Evolutionary conservation across 1,139 yeast genomes (phyloP).

Genomic region (Zygosaccharomyces sapae): DNA sequence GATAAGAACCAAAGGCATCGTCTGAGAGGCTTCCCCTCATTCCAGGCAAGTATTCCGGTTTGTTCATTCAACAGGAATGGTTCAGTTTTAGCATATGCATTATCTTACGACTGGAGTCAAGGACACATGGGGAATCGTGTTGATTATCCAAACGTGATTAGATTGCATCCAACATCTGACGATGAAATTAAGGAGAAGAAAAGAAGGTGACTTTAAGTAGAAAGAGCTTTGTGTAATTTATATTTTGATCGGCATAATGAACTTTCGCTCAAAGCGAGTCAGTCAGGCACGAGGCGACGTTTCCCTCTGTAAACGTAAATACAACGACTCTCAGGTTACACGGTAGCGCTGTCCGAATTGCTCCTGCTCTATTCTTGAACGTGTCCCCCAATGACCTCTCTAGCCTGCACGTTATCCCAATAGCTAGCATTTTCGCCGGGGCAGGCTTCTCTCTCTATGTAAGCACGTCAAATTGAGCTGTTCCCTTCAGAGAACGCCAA

Average conservation of each 20-base stretch:
- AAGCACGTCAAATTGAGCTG: no score
- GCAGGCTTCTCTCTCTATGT: no score
- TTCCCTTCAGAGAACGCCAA: no score
- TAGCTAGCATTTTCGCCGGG: neutral
- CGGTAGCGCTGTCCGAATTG: no score
- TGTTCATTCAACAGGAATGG: constrained; percentile 83
- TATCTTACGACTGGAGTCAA: constrained; percentile 93
- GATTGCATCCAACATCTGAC: constrained; percentile 79
- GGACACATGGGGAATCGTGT: constrained; percentile 77
- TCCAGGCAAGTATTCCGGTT: constrained; percentile 70
- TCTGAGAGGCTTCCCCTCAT: constrained; percentile 70
- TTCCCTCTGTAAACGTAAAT: neutral
- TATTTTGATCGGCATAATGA: neutral
- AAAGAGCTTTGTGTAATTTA: constrained; percentile 1
- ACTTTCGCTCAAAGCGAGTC: neutral
- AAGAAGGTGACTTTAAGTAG: constrained; percentile 38
- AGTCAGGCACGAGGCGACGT: neutral
- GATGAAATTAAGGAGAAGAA: constrained; percentile 80
- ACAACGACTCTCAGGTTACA: no score
- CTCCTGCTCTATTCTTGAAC: no score
- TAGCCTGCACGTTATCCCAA: neutral
- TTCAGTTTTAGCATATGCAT: constrained; percentile 81
- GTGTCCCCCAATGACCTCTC: neutral
- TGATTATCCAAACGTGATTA: constrained; percentile 69
- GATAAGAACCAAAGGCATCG: constrained; percentile 91